phyloP scores from a whole-genome alignment of 2,329 filamentous ascomycete genomes.

The Exophiala spinifera region DNA sequence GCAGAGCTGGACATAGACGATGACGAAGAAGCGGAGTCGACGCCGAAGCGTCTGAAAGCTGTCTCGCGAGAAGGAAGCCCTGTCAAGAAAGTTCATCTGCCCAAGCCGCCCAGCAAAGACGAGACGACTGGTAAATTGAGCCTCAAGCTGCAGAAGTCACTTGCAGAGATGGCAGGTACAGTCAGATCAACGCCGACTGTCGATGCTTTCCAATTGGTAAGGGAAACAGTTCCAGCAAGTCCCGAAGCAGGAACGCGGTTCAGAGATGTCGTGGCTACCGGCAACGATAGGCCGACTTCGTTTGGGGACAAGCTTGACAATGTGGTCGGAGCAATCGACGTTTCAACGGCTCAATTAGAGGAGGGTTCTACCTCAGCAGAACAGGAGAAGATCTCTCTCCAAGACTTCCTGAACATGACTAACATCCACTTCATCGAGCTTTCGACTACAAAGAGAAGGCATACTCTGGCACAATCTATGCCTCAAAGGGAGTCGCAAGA shows the following conservation, averaged over 20 bases:
- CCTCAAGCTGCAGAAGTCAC: slow-evolving; percentile 38
- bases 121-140: slow-evolving; percentile 60
- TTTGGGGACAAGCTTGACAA: slow-evolving; percentile 33
- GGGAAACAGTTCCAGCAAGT: slow-evolving; percentile 48
- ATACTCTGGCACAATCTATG: slow-evolving; percentile 57
- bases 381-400: slow-evolving; percentile 69
- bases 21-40: slow-evolving; percentile 56
- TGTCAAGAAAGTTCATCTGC: slow-evolving; percentile 70
- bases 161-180: slow-evolving; percentile 39
- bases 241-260: slow-evolving; percentile 58
- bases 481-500: slow-evolving; percentile 8
- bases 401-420: slow-evolving; percentile 91
- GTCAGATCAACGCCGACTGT: slow-evolving; percentile 39
- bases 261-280: slow-evolving; percentile 43
- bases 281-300: slow-evolving; percentile 24
- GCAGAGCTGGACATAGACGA: slow-evolving; percentile 64
- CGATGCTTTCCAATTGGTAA: slow-evolving; percentile 50
- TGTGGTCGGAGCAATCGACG: slow-evolving; percentile 29
- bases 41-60: slow-evolving; percentile 65
- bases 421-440: slow-evolving; percentile 98
- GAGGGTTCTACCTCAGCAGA: slow-evolving; percentile 35
- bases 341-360: slow-evolving; percentile 23
- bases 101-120: slow-evolving; percentile 65
- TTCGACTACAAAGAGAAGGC: slow-evolving; percentile 88
- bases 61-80: slow-evolving; percentile 63